Evolutionary conservation across 345 rosid species (phyloP), one percentile per base, ranked within the genome.

Genomic region (Laguncularia racemosa): DNA sequence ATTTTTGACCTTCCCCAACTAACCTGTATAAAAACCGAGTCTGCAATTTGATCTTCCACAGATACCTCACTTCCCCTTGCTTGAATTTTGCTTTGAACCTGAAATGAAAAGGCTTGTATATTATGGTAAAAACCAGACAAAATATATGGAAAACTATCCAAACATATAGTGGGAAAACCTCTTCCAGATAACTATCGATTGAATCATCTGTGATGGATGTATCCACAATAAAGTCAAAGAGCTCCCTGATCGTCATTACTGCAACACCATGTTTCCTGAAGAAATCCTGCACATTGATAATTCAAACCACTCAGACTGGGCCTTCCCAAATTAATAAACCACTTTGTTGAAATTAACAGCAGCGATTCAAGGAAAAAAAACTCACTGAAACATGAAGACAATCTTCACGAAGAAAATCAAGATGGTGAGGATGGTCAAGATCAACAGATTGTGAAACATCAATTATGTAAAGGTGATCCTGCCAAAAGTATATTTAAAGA

Each of bases 391-490:
- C 86, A 62, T 93, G 99, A 69, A 81, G 76, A 73, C 96, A 87
- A 59, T 93, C 99, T 81, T 93, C 99, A 46, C 95, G 84, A 28
- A 93, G 69, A 67, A 93, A 93, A 75, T 84, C 96, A 63, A 89
- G 88, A 53, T 97, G 84, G 58, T 75, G 90, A 33, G 97, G 99
- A 64, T 89, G 97, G 72, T 93, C 99, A 10, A 87, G 96, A 68
- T 93, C 99, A 72, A 93, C 99, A 11, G 95, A 40, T 71, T 93
- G 97, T 23, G 99, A 93, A 50, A 93, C 97, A 56, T 93, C 99
- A 59, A 93, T 93, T 50, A 93, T 84, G 59, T 87, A 76, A 59
- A 93, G 78, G 71, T 87, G 99, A 46, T 90, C 95, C 99, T 93
- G 78, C 62, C 19, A 66, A 67, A 57, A n/a, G 59, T 20, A 48